Percentiles rank a stretch among this genome's conserved stretches.
phyloP scores from a whole-genome alignment of 176 grass and related monocot species.

The Ananas comosus region DNA sequence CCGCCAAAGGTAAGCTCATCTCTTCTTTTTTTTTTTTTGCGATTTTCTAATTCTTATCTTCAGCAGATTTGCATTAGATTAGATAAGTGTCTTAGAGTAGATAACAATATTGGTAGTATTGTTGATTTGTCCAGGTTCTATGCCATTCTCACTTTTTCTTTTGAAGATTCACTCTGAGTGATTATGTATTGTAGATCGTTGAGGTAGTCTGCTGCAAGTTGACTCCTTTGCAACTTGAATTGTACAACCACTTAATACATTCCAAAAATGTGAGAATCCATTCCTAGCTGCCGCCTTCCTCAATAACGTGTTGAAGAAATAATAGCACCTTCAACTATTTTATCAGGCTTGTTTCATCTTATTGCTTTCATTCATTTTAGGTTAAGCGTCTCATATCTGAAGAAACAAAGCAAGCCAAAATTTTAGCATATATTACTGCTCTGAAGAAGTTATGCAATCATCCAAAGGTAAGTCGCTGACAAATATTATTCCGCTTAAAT shows the following conservation, averaged over 20 bases:
- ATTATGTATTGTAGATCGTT: conserved; percentile 55
- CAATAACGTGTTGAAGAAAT: neutral
- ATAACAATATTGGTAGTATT: neutral
- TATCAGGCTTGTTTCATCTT: neutral
- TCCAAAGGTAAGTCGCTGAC: conserved; percentile 70
- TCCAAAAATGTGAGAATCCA: conserved; percentile 81
- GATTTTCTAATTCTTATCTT: neutral
- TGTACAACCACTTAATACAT: conserved; percentile 95
- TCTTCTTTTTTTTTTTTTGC: neutral
- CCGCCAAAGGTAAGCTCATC: conserved; percentile 74
- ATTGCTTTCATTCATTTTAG: conserved; percentile 34
- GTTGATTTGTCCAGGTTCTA: neutral
- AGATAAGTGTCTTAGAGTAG: too few species aligned
- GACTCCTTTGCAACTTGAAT: conserved; percentile 61
- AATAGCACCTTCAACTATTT: neutral
- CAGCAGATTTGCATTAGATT: neutral
- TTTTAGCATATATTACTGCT: conserved; percentile 96
- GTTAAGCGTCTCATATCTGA: conserved; percentile 67
- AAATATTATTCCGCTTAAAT: conserved; percentile 10
- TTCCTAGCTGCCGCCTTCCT: neutral
- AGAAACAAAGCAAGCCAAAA: conserved; percentile 72
- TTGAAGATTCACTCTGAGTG: conserved; percentile 14
- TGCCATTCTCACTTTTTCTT: neutral
- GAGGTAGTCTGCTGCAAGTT: conserved; percentile 97
- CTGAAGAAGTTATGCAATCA: conserved; percentile 99